These are phyloP conservation scores for Rhipidocladum racemiflorum DNA, from an alignment of 176 grass and related monocot species.

Conservation along the genomic window DNA sequence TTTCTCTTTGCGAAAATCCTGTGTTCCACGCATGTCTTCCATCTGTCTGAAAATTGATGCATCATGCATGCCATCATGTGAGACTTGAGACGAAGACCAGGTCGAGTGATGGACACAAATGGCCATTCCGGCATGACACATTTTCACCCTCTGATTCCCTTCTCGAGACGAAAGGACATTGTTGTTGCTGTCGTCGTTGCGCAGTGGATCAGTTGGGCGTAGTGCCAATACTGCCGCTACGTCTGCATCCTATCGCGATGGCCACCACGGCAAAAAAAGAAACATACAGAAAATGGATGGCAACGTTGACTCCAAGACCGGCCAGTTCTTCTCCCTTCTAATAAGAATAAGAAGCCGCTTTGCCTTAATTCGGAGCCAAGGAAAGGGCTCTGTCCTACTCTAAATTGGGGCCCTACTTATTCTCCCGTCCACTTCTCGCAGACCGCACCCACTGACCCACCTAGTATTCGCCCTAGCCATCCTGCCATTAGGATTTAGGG, in stretches of 20 bases:
- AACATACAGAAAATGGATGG: neutral
- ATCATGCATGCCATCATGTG: too few relatives aligned
- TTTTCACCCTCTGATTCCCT: neutral
- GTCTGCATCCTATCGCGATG: neutral
- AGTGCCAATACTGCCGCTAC: neutral
- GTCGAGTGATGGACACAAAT: neutral
- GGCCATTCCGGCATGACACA: neutral
- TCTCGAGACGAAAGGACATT: neutral
- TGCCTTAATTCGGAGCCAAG: constrained; percentile 21
- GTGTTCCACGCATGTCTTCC: too few relatives aligned
- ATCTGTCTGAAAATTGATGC: too few relatives aligned
- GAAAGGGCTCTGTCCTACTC: neutral
- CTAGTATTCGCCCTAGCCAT: neutral
- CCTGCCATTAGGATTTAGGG: neutral
- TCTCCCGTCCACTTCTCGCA: neutral
- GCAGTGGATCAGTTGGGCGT: neutral
- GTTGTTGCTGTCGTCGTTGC: neutral
- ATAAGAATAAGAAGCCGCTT: neutral
- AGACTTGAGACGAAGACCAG: too few relatives aligned
- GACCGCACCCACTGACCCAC: neutral
- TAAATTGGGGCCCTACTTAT: neutral
- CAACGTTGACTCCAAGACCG: neutral
- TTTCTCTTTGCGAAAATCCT: too few relatives aligned
- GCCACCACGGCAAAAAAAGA: neutral
- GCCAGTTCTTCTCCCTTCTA: neutral